Base-by-base conservation (phyloP, 2,329 filamentous ascomycete genomes). In the Iodosphaeria phyllophila region DNA sequence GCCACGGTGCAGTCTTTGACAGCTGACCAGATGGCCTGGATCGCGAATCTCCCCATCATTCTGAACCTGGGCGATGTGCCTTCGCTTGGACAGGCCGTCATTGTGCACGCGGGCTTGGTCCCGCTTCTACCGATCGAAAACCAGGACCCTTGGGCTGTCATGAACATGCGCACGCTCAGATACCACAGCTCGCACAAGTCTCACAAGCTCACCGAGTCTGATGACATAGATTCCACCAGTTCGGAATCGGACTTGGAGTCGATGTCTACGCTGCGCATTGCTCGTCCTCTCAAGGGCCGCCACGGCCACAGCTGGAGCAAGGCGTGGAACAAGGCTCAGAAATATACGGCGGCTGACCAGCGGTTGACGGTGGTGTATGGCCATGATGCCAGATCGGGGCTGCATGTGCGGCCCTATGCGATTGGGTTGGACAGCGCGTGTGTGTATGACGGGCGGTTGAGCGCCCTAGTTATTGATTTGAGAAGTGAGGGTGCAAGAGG, bases 111-210 rank as follows among this genome's bases (percentile, higher is more conserved):
- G 0, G 89, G 89, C 1, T 59, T 95, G 3, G 72, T 89, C 0
- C 80, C 86, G 0, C 75, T 72, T 5, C 52, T 92, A 1, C 47
- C 64, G 1, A 56, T 92, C 9, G 58, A 73, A 22, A 55, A 63
- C 25, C 86, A 74, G 37, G 62, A 93, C 46, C 75, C 83, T 0
- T 72, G 68, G 46, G 73, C 75, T 25, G 76, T 78, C 20, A 93
- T 93, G 83, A 89, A 82, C 43, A 91, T 98, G 79, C 71, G 83
- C 28, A 78, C 72, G 5, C 64, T 92, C 27, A 60, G 77, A 35
- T 60, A 57, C 34, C 51, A 71, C 11, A 51, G 16, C 24, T 27
- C 8, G 18, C 22, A 15, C 22, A 30, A 23, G 15, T 27, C n/a
- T n/a, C n/a, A n/a, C n/a, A n/a, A n/a, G n/a, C n/a, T n/a, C n/a